Base-by-base conservation (phyloP, 768 basidiomycete genomes). In the Cantharellus anzutake region DNA sequence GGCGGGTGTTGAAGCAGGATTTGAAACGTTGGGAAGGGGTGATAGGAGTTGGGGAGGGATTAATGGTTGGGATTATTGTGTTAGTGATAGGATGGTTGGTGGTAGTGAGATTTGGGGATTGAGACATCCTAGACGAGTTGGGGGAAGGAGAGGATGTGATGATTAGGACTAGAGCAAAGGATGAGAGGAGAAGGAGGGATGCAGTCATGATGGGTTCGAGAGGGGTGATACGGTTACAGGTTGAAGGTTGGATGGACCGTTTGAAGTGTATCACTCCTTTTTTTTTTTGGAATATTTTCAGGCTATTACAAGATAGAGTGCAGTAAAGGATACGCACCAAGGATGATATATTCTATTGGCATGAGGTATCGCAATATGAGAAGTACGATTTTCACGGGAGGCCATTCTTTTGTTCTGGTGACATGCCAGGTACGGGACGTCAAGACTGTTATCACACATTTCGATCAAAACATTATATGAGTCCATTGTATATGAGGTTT, bases 191-290 rank as follows among this genome's bases (percentile, higher is more conserved):
- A 59, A 91, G 77, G 48, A 91, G 76, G 66, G 89, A 71, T 2
- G 86, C 86, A 14, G 87, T 89, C 68, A 80, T 80, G 66, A 91
- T 88, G 62, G 87, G 87, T 65, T 91, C 87, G 63, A 89, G 90
- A 35, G 89, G 80, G 71, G 77, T 90, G 71, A 89, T 86, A 11
- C 76, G 74, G 53, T 74, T 68, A 68, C 87, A 91, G 37, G 73
- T 69, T 79, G 84, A 38, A 38, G 44, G 37, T 41, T 40, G 29
- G 51, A 60, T 44, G 52, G 11, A 48, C 37, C 38, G 2, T 51
- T 50, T 35, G 41, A 16, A 39, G 4, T 48, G 41, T 16, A 37
- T 11, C 7, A 55, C 52, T 11, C 11, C 52, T 55, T 29, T 14
- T 37, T 37, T 55, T 29, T 14, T 37, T 37, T 7, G 52, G 52